Conservation (phyloP, 208 protist genomes). For the Crithidia fasciculata region DNA sequence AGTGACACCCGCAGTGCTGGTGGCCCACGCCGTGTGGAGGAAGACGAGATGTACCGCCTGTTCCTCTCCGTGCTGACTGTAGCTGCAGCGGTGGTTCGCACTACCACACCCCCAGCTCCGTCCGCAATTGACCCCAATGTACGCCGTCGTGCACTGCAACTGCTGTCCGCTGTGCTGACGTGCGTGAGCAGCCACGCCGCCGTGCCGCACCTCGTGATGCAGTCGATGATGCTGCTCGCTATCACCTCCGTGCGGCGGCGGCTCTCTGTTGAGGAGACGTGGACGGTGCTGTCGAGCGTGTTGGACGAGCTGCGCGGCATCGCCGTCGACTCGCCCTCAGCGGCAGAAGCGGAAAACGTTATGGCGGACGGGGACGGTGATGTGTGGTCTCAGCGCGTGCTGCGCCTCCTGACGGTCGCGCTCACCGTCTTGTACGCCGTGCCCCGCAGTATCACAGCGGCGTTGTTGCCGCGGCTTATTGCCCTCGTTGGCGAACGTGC, state of each 20-base stretch:
- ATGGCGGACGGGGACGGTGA: conserved; percentile 5
- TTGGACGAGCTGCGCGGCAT: conserved; percentile 2
- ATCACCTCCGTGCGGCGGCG: background rate
- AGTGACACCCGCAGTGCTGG: background rate
- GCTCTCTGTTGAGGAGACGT: conserved; percentile 21
- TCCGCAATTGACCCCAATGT: background rate
- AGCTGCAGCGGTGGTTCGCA: conserved; percentile 15
- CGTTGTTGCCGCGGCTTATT: conserved; percentile 32
- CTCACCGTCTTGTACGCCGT: background rate
- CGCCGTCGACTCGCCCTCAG: background rate
- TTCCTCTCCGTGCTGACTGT: conserved; percentile 26
- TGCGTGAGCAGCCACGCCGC: conserved; percentile 25
- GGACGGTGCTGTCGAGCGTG: conserved; percentile 13
- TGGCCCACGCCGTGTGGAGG: conserved; percentile 4
- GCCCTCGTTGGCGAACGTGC: conserved; percentile 24
- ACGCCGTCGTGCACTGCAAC: conserved; percentile 14
- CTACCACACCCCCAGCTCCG: conserved; percentile 2
- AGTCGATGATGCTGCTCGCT: conserved; percentile 12
- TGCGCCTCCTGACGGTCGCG: conserved; percentile 25
- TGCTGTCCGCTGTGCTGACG: conserved; percentile 10
- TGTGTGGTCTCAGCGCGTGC: conserved; percentile 30
- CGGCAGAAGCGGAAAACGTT: background rate
- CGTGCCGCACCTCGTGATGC: conserved; percentile 19
- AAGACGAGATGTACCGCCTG: conserved; percentile 26
- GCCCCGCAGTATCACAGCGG: background rate